These are phyloP conservation scores for Clonostachys chloroleuca DNA, from an alignment of 2,329 filamentous ascomycete genomes.

Conservation along the genomic window DNA sequence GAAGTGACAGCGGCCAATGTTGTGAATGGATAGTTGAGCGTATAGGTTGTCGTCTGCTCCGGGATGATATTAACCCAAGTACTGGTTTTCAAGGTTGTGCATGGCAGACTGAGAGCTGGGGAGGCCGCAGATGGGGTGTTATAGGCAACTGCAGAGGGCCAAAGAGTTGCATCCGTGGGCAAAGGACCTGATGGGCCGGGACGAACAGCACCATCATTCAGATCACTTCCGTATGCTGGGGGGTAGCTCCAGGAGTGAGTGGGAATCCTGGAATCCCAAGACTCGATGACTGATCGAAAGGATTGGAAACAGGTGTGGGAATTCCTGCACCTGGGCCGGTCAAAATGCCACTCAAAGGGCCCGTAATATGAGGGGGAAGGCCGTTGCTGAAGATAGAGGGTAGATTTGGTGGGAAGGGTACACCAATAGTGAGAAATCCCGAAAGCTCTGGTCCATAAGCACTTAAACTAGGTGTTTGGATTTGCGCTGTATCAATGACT, in stretches of 20 bases:
- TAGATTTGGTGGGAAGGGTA: neutral
- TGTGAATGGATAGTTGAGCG: conserved; percentile 29
- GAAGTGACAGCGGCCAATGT: conserved; percentile 25
- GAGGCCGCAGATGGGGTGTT: neutral
- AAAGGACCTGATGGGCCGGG: neutral
- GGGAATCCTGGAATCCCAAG: neutral
- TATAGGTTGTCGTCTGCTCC: conserved; percentile 32
- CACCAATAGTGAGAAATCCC: neutral
- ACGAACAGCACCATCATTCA: neutral
- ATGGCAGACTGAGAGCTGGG: neutral
- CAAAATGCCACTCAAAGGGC: conserved; percentile 1
- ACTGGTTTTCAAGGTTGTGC: conserved; percentile 20
- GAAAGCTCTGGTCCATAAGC: neutral
- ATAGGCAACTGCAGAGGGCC: conserved; percentile 2
- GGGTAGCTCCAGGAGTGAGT: neutral
- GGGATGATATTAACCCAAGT: conserved; percentile 32
- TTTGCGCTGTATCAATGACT: neutral
- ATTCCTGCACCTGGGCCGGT: conserved; percentile 3
- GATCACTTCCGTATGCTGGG: conserved; percentile 1
- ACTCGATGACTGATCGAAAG: neutral
- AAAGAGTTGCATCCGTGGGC: conserved; percentile 3
- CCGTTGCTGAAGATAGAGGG: neutral
- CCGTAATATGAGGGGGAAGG: conserved; percentile 2
- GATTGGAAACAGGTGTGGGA: conserved; percentile 6
- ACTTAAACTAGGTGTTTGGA: neutral